phyloP scores from a whole-genome alignment of 179 eudicot genomes.

The Amaranthus tricolor region DNA sequence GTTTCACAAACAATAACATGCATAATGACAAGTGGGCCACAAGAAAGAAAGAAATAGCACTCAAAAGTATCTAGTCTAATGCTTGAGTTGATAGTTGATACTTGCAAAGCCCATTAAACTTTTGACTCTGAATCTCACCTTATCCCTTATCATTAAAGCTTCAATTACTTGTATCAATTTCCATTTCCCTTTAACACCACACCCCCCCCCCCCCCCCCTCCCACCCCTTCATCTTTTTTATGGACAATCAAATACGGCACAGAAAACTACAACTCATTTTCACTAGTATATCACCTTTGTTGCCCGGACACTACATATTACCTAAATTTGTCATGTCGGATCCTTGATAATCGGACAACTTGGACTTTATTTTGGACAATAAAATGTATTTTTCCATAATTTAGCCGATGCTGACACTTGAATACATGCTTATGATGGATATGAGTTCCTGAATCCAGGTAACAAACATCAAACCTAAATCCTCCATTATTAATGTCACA shows the following conservation, averaged over 20 bases:
- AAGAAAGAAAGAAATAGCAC: slow-evolving; percentile 24
- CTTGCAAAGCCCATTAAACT: slow-evolving; percentile 1
- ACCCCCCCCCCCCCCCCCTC: too few species aligned
- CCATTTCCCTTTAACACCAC: background rate
- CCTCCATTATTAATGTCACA: too few species aligned
- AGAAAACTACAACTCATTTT: slow-evolving; percentile 2
- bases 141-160: slow-evolving; percentile 3
- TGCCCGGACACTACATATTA: too few species aligned
- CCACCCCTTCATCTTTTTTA: background rate
- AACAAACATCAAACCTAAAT: too few species aligned
- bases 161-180: slow-evolving; percentile 9
- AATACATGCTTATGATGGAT: too few species aligned
- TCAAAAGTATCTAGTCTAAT: slow-evolving; percentile 10
- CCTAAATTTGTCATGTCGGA: too few species aligned
- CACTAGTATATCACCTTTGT: background rate
- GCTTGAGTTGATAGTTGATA: slow-evolving; percentile 9
- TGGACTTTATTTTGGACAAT: too few species aligned
- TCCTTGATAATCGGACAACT: too few species aligned
- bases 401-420: too few species aligned
- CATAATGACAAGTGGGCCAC: slow-evolving; percentile 21
- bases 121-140: slow-evolving; percentile 17
- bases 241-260: background rate
- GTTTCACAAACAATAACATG: slow-evolving; percentile 10
- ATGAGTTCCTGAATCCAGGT: too few species aligned
- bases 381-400: too few species aligned